phyloP scores from a whole-genome alignment of 1,284 basidiomycete genomes.

The Puccinia hordei region DNA sequence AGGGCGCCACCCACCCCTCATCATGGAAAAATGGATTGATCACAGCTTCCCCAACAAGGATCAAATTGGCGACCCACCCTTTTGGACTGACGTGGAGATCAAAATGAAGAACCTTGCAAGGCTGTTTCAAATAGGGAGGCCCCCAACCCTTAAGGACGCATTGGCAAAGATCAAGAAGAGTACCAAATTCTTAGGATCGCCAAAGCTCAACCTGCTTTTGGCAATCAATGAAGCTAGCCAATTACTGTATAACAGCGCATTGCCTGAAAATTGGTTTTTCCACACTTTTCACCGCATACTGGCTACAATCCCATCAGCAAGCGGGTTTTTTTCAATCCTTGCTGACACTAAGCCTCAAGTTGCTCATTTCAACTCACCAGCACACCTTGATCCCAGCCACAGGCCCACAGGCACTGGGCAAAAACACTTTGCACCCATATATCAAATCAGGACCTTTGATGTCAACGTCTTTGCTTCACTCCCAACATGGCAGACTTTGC shows the following conservation, averaged over 20 bases:
- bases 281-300: not conserved
- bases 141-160: not conserved
- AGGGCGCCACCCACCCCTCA: too few species aligned
- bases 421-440: too few species aligned
- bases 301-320: not conserved
- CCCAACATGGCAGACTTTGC: too few species aligned
- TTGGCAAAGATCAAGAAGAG: not conserved
- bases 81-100: too few species aligned
- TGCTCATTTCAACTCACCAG: not conserved
- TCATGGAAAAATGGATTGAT: too few species aligned
- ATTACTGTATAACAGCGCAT: not conserved
- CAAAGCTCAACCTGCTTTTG: not conserved
- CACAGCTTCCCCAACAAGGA: too few species aligned
- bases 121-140: too few species aligned
- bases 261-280: not conserved
- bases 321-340: not conserved
- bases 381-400: not conserved
- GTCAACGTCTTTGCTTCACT: too few species aligned
- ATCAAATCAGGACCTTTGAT: too few species aligned
- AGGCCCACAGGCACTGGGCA: too few species aligned
- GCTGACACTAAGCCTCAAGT: not conserved
- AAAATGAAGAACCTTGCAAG: too few species aligned
- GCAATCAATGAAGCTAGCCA: constrained; percentile 8
- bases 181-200: not conserved
- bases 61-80: not conserved